Evolutionary conservation across 768 basidiomycete species (phyloP).

Genomic region (Suillus discolor): DNA sequence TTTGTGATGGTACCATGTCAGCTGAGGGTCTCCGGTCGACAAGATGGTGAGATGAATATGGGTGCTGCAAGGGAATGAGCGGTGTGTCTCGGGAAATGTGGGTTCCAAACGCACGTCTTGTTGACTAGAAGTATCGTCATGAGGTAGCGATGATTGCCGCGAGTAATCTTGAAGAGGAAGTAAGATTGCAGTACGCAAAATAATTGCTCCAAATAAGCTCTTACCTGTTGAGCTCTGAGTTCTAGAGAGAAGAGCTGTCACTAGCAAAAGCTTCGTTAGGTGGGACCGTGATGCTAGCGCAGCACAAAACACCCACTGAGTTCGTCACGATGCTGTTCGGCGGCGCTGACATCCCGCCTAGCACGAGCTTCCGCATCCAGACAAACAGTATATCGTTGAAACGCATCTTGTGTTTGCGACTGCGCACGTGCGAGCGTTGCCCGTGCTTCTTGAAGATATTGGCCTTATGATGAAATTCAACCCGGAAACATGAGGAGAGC

Average conservation of each 20-base stretch:
- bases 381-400: constrained; percentile 68
- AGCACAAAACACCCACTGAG: constrained; percentile 37
- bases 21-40: constrained; percentile 33
- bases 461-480: constrained; percentile 41
- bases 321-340: constrained; percentile 73
- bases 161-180: constrained; percentile 31
- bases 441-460: constrained; percentile 64
- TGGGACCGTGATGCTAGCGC: constrained; percentile 16
- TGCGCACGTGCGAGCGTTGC: constrained; percentile 62
- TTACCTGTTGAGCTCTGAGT: constrained; percentile 37
- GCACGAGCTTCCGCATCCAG: constrained; percentile 70
- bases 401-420: constrained; percentile 72
- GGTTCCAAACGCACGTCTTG: constrained; percentile 34
- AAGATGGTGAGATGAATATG: constrained; percentile 37
- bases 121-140: constrained; percentile 33
- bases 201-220: constrained; percentile 13
- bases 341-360: constrained; percentile 59
- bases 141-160: constrained; percentile 33
- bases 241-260: constrained; percentile 38
- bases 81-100: constrained; percentile 16
- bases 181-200: constrained; percentile 20
- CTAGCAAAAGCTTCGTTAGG: constrained; percentile 22
- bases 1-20: constrained; percentile 35
- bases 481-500: not conserved
- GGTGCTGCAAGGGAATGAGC: constrained; percentile 23